Conservation (phyloP, 371 early-diverging fungal species). For the Caulochytrium protostelioides region DNA sequence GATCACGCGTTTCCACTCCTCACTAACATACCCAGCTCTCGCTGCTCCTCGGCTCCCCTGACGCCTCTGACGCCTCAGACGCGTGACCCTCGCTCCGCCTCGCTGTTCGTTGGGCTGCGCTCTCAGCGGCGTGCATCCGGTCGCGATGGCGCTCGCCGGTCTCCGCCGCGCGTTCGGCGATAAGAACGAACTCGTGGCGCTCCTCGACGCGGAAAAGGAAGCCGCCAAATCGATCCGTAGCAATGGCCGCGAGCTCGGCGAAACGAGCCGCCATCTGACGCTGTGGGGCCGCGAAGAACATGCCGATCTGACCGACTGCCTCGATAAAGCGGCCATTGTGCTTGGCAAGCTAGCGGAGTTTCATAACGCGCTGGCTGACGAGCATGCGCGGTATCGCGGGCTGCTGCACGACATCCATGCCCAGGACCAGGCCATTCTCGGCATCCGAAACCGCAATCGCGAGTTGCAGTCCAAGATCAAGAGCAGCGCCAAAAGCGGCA, state of each 20-base stretch:
- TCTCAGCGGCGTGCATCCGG: too few species aligned
- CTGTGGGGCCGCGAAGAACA: slow-evolving; percentile 4
- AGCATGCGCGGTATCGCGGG: slow-evolving; percentile 1
- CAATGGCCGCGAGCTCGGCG: neutral
- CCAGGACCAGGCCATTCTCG: slow-evolving; percentile 1
- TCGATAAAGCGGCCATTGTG: slow-evolving; percentile 1
- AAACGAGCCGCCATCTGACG: slow-evolving; percentile 2
- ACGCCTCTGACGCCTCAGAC: too few species aligned
- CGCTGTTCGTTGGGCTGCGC: too few species aligned
- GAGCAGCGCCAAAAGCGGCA: slow-evolving; percentile 3
- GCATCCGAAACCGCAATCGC: neutral
- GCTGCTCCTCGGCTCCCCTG: too few species aligned
- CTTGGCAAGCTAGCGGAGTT: slow-evolving; percentile 2
- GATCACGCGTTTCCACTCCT: too few species aligned
- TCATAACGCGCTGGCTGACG: slow-evolving; percentile 1
- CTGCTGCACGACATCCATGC: slow-evolving; percentile 1
- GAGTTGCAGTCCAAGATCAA: slow-evolving; percentile 3
- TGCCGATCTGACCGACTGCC: slow-evolving; percentile 2
- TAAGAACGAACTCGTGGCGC: slow-evolving; percentile 1
- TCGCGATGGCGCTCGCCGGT: too few species aligned
- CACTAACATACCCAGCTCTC: too few species aligned
- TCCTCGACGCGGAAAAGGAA: slow-evolving; percentile 5
- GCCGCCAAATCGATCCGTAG: neutral
- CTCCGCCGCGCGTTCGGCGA: too few species aligned
- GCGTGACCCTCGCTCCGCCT: too few species aligned